These are phyloP conservation scores for Wickerhamomyces bovis DNA, from an alignment of 805 yeast genomes.

Conservation along the genomic window DNA sequence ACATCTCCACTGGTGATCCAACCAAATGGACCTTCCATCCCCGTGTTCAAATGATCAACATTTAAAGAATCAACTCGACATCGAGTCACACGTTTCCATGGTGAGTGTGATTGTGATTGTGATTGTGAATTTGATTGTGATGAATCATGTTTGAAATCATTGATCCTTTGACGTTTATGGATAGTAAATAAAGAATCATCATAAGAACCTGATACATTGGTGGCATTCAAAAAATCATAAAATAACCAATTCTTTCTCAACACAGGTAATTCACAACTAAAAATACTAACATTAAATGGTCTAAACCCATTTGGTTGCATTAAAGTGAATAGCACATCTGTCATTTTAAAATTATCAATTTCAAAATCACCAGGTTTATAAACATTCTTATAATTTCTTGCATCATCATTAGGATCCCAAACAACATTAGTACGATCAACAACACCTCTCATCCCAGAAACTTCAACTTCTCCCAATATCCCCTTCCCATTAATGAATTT, in stretches of 20 bases:
- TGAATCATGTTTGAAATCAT: constrained; percentile 34
- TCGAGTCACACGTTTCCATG: constrained; percentile 64
- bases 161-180: constrained; percentile 64
- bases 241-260: constrained; percentile 91
- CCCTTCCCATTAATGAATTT: constrained; percentile 93
- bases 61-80: constrained; percentile 79
- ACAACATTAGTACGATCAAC: constrained; percentile 84
- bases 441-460: constrained; percentile 85
- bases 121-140: constrained; percentile 24
- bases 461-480: constrained; percentile 69
- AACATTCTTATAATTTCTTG: constrained; percentile 69
- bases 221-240: constrained; percentile 80
- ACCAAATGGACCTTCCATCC: constrained; percentile 91
- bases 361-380: constrained; percentile 90
- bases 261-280: constrained; percentile 72
- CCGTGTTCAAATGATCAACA: constrained; percentile 85
- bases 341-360: constrained; percentile 72
- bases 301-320: constrained; percentile 77
- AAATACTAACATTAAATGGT: constrained; percentile 83
- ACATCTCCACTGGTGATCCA: constrained; percentile 94
- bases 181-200: constrained; percentile 91
- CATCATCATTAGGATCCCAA: constrained; percentile 80
- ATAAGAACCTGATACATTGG: constrained; percentile 81
- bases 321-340: constrained; percentile 78
- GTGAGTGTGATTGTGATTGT: constrained; percentile 14